A percentile compares a stretch with the other conserved stretches of the same genome.
Evolutionary conservation across 2,329 filamentous ascomycete species (phyloP).

Genomic region (Ceratocystis huliohia): DNA sequence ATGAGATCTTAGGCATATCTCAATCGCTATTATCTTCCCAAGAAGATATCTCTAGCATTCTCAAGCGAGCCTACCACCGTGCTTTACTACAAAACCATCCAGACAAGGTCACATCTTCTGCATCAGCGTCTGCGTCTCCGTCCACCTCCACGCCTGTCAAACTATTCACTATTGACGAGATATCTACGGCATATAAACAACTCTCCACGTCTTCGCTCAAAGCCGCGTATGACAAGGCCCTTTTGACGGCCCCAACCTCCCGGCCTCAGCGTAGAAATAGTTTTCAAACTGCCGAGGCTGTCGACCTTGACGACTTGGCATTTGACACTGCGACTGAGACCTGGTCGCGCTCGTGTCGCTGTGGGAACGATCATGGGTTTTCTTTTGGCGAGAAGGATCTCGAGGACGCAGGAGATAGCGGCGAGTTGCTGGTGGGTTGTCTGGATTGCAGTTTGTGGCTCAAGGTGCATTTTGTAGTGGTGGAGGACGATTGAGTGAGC

Average conservation of each 20-base stretch:
- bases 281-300: slow-evolving; percentile 47
- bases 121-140: neutral
- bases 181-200: slow-evolving; percentile 44
- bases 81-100: slow-evolving; percentile 55
- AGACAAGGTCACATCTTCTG: slow-evolving; percentile 34
- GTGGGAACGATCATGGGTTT: slow-evolving; percentile 50
- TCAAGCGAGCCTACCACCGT: slow-evolving; percentile 52
- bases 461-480: slow-evolving; percentile 48
- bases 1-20: slow-evolving; percentile 47
- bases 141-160: slow-evolving; percentile 11
- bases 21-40: slow-evolving; percentile 35
- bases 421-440: slow-evolving; percentile 52
- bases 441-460: slow-evolving; percentile 55
- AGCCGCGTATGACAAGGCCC: slow-evolving; percentile 40
- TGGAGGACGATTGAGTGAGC: slow-evolving; percentile 27
- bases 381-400: slow-evolving; percentile 46
- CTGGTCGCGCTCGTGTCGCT: slow-evolving; percentile 50
- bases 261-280: slow-evolving; percentile 28
- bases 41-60: slow-evolving; percentile 33
- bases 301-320: slow-evolving; percentile 53
- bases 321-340: slow-evolving; percentile 36
- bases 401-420: slow-evolving; percentile 43
- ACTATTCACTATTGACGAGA: slow-evolving; percentile 48
- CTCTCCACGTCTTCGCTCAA: slow-evolving; percentile 41
- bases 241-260: slow-evolving; percentile 28